A percentile compares a stretch with the other conserved stretches of the same genome.
These are phyloP conservation scores for Fraxinus greggii DNA, from an alignment of 305 asterid species.

Conservation along the genomic window DNA sequence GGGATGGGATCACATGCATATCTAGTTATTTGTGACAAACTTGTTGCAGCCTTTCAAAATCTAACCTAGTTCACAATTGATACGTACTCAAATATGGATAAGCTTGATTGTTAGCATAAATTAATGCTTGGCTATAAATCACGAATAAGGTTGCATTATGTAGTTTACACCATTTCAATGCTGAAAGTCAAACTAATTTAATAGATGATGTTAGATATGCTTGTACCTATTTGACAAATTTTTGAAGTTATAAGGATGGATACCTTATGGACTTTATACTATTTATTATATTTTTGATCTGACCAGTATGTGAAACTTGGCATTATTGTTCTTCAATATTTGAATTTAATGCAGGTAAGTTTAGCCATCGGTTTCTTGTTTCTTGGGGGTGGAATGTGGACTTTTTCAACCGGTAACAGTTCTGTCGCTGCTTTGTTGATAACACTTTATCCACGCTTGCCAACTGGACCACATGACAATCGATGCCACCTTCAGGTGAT, in stretches of 20 bases:
- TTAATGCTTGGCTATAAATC: background rate
- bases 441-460: constrained; percentile 90
- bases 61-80: background rate
- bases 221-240: background rate
- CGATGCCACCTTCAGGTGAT: constrained; percentile 98
- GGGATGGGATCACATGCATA: background rate
- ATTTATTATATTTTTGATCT: background rate
- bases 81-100: background rate
- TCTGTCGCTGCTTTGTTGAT: constrained; percentile 84
- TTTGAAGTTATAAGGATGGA: background rate
- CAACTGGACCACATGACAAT: constrained; percentile 96
- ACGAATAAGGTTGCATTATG: background rate
- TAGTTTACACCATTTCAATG: background rate
- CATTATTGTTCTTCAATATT: constrained; percentile 18
- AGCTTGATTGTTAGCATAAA: background rate
- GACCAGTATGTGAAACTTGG: constrained; percentile 2
- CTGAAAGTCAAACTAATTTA: background rate
- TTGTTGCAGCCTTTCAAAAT: background rate
- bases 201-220: background rate
- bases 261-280: background rate
- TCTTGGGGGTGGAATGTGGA: constrained; percentile 96
- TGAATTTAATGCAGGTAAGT: constrained; percentile 65
- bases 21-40: background rate
- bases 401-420: constrained; percentile 85
- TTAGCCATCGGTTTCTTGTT: constrained; percentile 90